Evolutionary conservation across 768 basidiomycete species (phyloP).

Genomic region (Termitomyces sp.): DNA sequence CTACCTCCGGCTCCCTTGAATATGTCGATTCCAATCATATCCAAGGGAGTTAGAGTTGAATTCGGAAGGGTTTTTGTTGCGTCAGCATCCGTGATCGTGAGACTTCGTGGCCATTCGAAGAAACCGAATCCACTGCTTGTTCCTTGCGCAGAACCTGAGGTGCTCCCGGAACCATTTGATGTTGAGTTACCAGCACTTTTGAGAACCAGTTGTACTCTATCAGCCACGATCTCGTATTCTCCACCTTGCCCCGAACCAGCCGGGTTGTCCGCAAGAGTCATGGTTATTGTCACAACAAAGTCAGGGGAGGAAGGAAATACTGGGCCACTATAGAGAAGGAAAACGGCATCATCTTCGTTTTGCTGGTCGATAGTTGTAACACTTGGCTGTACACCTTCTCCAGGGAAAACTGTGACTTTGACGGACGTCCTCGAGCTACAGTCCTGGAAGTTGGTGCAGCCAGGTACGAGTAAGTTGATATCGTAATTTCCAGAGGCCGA

Average conservation of each 20-base stretch:
- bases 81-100: conserved; percentile 35
- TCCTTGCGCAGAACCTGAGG: conserved; percentile 23
- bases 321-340: conserved; percentile 75
- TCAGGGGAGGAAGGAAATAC: conserved; percentile 67
- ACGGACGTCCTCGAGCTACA: conserved; percentile 80
- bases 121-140: conserved; percentile 68
- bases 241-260: conserved; percentile 56
- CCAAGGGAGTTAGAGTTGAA: conserved; percentile 61
- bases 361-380: conserved; percentile 73
- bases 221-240: conserved; percentile 80
- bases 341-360: conserved; percentile 53
- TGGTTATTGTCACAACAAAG: conserved; percentile 70
- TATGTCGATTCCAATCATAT: conserved; percentile 55
- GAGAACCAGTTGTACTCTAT: conserved; percentile 75
- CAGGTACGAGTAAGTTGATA: conserved; percentile 81
- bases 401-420: conserved; percentile 77
- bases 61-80: conserved; percentile 63
- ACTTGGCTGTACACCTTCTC: conserved; percentile 54
- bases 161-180: conserved; percentile 23
- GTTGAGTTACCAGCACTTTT: conserved; percentile 49
- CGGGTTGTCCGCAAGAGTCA: conserved; percentile 67
- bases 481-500: conserved; percentile 84
- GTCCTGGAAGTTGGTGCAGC: conserved; percentile 76
- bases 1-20: conserved; percentile 53
- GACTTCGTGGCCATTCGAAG: conserved; percentile 76